A percentile compares a stretch with the other conserved stretches of the same genome.
Conservation (phyloP, 179 eudicot genomes). For the Amaranthus tricolor region DNA sequence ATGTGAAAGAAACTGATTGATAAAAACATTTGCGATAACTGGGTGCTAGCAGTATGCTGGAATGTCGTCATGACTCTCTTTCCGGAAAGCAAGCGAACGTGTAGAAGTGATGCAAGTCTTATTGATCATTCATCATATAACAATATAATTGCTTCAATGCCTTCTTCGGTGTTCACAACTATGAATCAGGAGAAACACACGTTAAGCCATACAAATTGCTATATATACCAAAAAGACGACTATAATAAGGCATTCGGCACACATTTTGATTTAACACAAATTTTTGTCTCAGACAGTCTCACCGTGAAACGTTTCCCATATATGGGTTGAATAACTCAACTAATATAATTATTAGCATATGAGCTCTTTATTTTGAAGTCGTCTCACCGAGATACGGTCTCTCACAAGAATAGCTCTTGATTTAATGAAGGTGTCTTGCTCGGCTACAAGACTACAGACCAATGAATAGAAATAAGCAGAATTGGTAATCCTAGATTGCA, state of each 20-base stretch:
- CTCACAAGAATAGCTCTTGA: no score
- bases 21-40: constrained; percentile 35
- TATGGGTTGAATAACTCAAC: no score
- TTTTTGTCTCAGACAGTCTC: no score
- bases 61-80: constrained; percentile 34
- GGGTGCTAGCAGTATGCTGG: constrained; percentile 24
- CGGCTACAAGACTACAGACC: neutral
- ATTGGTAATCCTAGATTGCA: neutral
- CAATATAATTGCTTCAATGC: neutral
- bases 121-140: neutral
- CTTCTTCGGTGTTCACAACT: constrained; percentile 5
- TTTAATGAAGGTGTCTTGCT: neutral
- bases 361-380: no score
- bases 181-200: neutral
- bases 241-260: neutral
- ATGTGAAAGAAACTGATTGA: constrained; percentile 41
- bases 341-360: no score
- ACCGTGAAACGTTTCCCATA: no score
- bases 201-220: neutral
- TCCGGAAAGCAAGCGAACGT: neutral
- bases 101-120: neutral
- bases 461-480: neutral
- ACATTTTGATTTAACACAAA: no score
- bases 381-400: no score
- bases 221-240: neutral